Evolutionary conservation across 139 green algal genomes (phyloP), one percentile per base, ranked within the genome.

Genomic region (Chlamydomonas sp.): DNA sequence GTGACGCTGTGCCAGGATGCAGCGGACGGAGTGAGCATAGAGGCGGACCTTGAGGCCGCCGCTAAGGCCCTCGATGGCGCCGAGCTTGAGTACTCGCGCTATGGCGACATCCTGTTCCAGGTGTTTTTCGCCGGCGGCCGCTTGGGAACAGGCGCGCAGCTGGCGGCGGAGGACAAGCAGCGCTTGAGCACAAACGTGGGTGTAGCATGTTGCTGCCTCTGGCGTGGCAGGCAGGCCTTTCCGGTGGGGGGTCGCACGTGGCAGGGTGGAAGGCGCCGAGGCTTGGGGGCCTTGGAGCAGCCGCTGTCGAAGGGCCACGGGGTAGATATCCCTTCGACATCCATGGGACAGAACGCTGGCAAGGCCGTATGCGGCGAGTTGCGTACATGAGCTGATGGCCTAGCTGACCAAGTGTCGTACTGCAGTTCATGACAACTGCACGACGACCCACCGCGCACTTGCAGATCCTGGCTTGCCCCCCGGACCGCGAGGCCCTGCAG

Each of bases 61-160:
- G 91, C 92, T 83, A 98, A 98, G 93, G 93, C 92, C 0, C 92
- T 99, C n/a, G 97, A 98, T 66, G 78, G 74, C 20, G 93, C 93
- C 3, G 95, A 98, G 58, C 92, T 99, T 4, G 97, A 99, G 89
- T 99, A 98, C 85, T 96, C 90, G 3, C 93, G 97, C 61, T 99
- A 99, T 97, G 96, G 96, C 59, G 97, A 99, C 80, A 98, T 97
- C 2, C 92, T 99, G 16, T 99, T 99, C 91, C 97, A 99, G 95
- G 95, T 98, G 76, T 90, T 97, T 7, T 99, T 98, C 90, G 95
- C 95, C 18, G 97, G 97, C n/a, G 95, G 93, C 20, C 93, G 96
- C 31, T 90, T 99, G 75, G 93, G 92, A 60, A 93, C 91, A 2
- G 96, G 96, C 75, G 94, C 92, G 68, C 94, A 93, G 60, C 91